Base-by-base conservation (phyloP, 2,329 filamentous ascomycete species). In the Aureobasidium sp. region DNA sequence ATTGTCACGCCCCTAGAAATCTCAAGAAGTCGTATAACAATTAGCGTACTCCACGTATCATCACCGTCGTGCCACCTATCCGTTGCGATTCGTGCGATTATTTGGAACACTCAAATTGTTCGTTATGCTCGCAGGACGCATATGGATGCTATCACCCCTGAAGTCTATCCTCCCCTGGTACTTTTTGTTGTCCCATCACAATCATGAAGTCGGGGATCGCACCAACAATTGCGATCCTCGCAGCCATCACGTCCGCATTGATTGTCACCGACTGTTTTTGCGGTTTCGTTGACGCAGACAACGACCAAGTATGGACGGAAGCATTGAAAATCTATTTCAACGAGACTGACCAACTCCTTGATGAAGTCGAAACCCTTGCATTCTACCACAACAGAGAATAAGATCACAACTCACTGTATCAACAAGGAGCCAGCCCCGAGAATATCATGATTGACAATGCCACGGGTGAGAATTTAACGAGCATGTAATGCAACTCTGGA, bases 291-390 rank as follows among this genome's bases (percentile, higher is more conserved):
- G 82, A 85, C 67, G 66, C 71, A 1, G 66, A 70, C 10, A 79
- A 78, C 3, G 70, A 75, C 11, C 69, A 76, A 23, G 68, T 83
- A 15, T 85, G 80, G 68, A 85, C 82, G 0, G 83, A 85, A 51
- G 80, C 80, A 10, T 76, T 82, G 31, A 82, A 85, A 55, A 74
- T 81, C 6, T 85, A 85, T 72, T 85, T 85, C 77, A 85, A 85
- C 69, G 83, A 85, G 67, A 82, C 82, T 3, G 69, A 69, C 10
- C 72, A 62, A 20, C 64, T 80, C 16, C 75, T 77, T 18, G 62
- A 70, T 4, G 66, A 75, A 9, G 81, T 85, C 64, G 59, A 79
- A 10, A 71, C 77, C 9, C 76, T 82, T 65, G 70, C 77, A 27
- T 85, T 80, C 69, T 71, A 74, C 56, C 76, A 84, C 70, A 76